Base-by-base conservation (phyloP, 495 filamentous ascomycete species). In the Penicillium pulvis region DNA sequence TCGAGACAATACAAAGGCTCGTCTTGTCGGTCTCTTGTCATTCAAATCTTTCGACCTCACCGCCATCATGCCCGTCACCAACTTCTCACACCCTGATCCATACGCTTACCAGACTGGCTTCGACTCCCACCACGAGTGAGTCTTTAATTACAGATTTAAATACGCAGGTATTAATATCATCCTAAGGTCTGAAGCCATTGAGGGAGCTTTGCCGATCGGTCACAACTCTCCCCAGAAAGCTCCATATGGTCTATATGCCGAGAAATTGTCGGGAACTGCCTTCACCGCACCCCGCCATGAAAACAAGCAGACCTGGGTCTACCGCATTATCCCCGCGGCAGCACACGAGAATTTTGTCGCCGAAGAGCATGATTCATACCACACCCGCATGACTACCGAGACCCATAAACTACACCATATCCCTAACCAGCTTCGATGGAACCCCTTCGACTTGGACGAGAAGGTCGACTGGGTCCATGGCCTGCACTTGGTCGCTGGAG, bases 291-390 rank as follows among this genome's bases (percentile, higher is more conserved):
- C 93, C 0, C 84, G 93, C 17, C 83, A 87, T 72, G 90, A 94
- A 69, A 97, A 96, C 75, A 85, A 88, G 69, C 93, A 96, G 66
- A 83, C 92, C 39, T 97, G 93, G 93, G 85, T 96, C n/a, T 96
- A 97, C 70, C 85, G 93, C 11, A 91, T 96, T 58, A 78, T 96
- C 28, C 93, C 93, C 36, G 83, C 90, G 0, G 91, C 90, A 42
- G 83, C 91, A 6, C 93, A 97, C 65, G 83, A 85, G 56, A 83
- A 89, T 50, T 96, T 96, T 70, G 66, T 80, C 24, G 74, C 82
- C 0, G 71, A 79, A 41, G 81, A 85, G 61, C 75, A 74, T 14
- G 69, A 72, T 24, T 79, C 80, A 12, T 84, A 85, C 56, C 81
- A 84, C 62, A 83, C 79, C 2, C 76, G 76, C 16, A 71, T 78